Evolutionary conservation across 176 grass and related monocot species (phyloP), one percentile per base, ranked within the genome.

Genomic region (Zoysia japonica): DNA sequence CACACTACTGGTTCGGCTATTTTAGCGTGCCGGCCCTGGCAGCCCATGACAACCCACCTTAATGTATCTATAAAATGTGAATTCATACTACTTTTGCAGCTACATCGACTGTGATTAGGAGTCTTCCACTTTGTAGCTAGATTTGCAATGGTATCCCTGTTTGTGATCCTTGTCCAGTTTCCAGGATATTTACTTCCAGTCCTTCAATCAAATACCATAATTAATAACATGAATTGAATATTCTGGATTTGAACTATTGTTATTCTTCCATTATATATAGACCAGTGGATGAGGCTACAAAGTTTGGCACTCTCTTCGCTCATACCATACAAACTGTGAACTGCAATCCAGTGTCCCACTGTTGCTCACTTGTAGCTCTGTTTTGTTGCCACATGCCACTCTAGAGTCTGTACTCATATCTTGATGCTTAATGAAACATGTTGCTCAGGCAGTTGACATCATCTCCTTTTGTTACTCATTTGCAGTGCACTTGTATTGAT

Each of bases 401-500:
- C 36, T 67, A 43, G 13, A 48, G 1, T 72, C 51, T 28, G 0
- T 28, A 28, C 28, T 28, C 28, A 8, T 71, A 8, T 48, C 76
- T 69, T 57, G 20, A 42, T 48, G 9, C 44, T 72, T 15, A 28
- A 4, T 67, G 38, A 37, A 41, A 68, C 11, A 51, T 60, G 11
- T 1, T 64, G 41, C 42, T 36, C 11, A 71, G 44, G 9, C 35
- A 62, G 11, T 72, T 61, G 66, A n/a, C 52, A 39, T 42, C 3
- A 11, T 75, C 9, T 52, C 20, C 28, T 55, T 74, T 17, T 60
- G 37, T 62, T 39, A 55, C 78, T 42, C 47, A 50, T 76, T 72
- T 90, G 80, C 83, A 97, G 94, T 65, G 87, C 80, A 61, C 46
- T 97, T 47, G 90, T 94, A 72, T 84, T 82, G n/a, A 62, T 82